phyloP scores from a whole-genome alignment of 306 rosid species.

The Lablab purpureus region DNA sequence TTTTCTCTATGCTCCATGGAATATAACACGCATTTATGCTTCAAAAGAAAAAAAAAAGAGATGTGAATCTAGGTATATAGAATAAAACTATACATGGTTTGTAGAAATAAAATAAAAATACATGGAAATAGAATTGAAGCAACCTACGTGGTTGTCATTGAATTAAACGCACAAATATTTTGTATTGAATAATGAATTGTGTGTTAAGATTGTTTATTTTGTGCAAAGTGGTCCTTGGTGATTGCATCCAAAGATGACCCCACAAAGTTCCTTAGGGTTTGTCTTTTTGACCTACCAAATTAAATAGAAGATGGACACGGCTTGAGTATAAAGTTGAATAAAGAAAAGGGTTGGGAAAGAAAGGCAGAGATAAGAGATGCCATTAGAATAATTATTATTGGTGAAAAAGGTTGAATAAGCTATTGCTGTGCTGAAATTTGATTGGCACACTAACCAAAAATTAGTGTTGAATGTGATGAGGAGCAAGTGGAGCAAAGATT shows the following conservation, averaged over 20 bases:
- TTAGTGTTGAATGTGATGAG: slow-evolving; percentile 40
- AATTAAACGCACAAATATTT: slow-evolving; percentile 25
- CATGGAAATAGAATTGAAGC: slow-evolving; percentile 9
- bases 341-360: slow-evolving; percentile 47
- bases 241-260: slow-evolving; percentile 45
- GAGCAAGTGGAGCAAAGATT: slow-evolving; percentile 53
- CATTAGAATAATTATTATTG: slow-evolving; percentile 56
- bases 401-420: slow-evolving; percentile 46
- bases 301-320: slow-evolving; percentile 41
- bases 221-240: slow-evolving; percentile 31
- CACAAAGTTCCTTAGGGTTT: slow-evolving; percentile 49
- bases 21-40: slow-evolving; percentile 41
- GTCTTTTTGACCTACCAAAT: slow-evolving; percentile 48
- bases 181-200: slow-evolving; percentile 1
- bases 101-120: not conserved
- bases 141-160: slow-evolving; percentile 45
- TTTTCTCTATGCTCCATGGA: not conserved
- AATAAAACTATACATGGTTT: not conserved
- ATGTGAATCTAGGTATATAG: slow-evolving; percentile 20
- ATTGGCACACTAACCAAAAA: slow-evolving; percentile 51
- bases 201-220: slow-evolving; percentile 26
- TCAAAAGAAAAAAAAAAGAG: slow-evolving; percentile 28
- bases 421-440: slow-evolving; percentile 42
- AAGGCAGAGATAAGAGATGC: slow-evolving; percentile 73
- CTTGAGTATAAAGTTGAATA: slow-evolving; percentile 53